Evolutionary conservation across 1,284 basidiomycete species (phyloP).

Genomic region (Fomitopsis schrenkii): DNA sequence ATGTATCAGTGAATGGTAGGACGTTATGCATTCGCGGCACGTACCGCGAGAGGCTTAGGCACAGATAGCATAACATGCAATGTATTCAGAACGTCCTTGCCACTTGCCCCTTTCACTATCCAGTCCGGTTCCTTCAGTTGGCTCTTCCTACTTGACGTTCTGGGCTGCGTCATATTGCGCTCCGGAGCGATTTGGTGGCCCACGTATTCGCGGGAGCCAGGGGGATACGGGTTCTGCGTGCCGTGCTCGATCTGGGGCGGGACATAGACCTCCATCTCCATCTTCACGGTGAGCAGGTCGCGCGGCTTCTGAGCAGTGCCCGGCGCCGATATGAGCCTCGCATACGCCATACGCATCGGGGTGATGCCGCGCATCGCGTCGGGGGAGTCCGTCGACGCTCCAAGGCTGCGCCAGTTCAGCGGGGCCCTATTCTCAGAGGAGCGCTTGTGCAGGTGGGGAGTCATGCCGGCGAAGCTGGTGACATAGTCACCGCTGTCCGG

Average conservation of each 20-base stretch:
- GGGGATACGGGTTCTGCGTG: constrained; percentile 19
- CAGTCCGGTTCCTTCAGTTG: too few relatives aligned
- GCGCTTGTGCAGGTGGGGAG: constrained; percentile 12
- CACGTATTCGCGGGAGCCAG: constrained; percentile 34
- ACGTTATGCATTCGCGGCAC: too few relatives aligned
- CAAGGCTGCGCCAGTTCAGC: constrained; percentile 14
- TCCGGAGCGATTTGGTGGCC: constrained; percentile 8
- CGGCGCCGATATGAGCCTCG: constrained; percentile 24
- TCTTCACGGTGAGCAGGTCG: constrained; percentile 13
- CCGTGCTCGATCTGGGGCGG: constrained; percentile 9
- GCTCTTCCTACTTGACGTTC: too few relatives aligned
- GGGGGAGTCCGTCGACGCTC: constrained; percentile 1
- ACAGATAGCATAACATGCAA: too few relatives aligned
- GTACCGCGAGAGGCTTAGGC: too few relatives aligned
- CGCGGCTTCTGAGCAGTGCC: constrained; percentile 25
- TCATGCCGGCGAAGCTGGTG: constrained; percentile 29
- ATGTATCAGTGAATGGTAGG: too few relatives aligned
- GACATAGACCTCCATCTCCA: constrained; percentile 13
- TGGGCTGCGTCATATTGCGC: neutral
- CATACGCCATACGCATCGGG: constrained; percentile 25
- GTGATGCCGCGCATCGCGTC: constrained; percentile 7
- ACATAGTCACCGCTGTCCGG: constrained; percentile 6
- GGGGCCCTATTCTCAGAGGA: neutral
- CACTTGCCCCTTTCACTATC: too few relatives aligned
- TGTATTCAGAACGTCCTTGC: too few relatives aligned